phyloP scores from a whole-genome alignment of 768 basidiomycete genomes.

The Boletus rubescentipes region DNA sequence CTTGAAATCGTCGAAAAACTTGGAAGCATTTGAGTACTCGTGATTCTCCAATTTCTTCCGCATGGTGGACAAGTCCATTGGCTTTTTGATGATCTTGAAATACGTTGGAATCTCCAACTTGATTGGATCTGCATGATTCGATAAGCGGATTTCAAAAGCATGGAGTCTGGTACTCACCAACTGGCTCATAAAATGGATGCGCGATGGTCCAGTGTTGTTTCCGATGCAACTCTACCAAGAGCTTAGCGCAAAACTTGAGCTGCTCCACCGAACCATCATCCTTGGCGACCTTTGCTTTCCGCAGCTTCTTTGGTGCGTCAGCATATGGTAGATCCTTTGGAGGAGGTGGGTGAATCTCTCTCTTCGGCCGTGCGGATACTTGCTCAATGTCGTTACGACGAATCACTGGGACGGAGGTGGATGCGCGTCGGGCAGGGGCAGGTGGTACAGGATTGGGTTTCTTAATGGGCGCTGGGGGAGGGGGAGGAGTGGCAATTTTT shows the following conservation, averaged over 20 bases:
- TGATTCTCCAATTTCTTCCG: constrained; percentile 75
- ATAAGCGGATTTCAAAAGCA: background rate
- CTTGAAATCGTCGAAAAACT: constrained; percentile 90
- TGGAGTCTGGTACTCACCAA: constrained; percentile 62
- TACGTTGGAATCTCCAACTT: constrained; percentile 82
- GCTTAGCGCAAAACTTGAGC: constrained; percentile 75
- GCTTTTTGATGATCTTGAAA: constrained; percentile 84
- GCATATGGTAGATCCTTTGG: constrained; percentile 87
- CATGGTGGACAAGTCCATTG: constrained; percentile 95
- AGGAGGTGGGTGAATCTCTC: constrained; percentile 95
- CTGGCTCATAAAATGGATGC: constrained; percentile 89
- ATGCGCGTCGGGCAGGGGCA: constrained; percentile 62
- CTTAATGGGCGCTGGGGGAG: constrained; percentile 35
- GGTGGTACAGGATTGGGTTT: constrained; percentile 34
- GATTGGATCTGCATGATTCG: constrained; percentile 57
- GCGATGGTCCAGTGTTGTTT: constrained; percentile 76
- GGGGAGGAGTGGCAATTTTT: constrained; percentile 37
- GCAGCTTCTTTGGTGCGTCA: constrained; percentile 68
- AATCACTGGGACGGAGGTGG: constrained; percentile 79
- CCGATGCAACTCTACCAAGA: constrained; percentile 72
- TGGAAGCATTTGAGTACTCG: constrained; percentile 73
- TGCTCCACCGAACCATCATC: constrained; percentile 78
- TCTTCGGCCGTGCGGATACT: constrained; percentile 79
- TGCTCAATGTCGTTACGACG: constrained; percentile 68
- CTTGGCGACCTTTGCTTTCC: constrained; percentile 57